Evolutionary conservation across 495 filamentous ascomycete species (phyloP), one percentile per base, ranked within the genome.

Genomic region (Annulohypoxylon bovei): DNA sequence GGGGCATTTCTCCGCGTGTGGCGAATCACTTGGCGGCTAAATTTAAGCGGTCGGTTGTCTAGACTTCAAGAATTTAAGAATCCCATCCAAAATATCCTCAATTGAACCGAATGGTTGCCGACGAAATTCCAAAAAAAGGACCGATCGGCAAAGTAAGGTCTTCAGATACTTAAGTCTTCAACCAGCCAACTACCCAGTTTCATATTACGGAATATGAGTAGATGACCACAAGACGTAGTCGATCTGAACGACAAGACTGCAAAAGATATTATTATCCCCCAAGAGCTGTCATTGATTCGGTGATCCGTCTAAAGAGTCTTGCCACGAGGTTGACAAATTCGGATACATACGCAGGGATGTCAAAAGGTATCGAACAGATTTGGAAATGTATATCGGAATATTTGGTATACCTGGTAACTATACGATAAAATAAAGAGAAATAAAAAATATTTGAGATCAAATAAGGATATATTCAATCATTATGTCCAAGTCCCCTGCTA

Each of bases 21-120:
- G 65, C 70, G 60, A 72, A 72, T 68, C 54, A 72, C 39, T 59
- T 42, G 61, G 65, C 65, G 70, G 60, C 70, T 72, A 72, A 72
- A 72, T 65, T 67, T 54, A 68, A 68, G 63, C 54, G 55, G 55
- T 71, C 68, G 68, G 68, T 57, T 71, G 37, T 27, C 46, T 14
- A 66, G 55, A 50, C 55, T 52, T 54, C 40, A 27, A 23, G 9
- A 18, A 8, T 25, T 47, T 20, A 25, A 47, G 20, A 47, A 46
- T 46, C 22, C 44, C n/a, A n/a, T 47, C 9, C 20, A 30, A 56
- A 56, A 67, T 50, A 46, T 53, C 56, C 46, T 62, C 64, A 72
- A 72, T 72, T 68, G 70, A 72, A 62, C 70, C 70, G 70, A 72
- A 59, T 44, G 63, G 58, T 30, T 63, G 52, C 69, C 63, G 63